Conservation (phyloP, 2,329 filamentous ascomycete genomes). For the Penicillium sp. region DNA sequence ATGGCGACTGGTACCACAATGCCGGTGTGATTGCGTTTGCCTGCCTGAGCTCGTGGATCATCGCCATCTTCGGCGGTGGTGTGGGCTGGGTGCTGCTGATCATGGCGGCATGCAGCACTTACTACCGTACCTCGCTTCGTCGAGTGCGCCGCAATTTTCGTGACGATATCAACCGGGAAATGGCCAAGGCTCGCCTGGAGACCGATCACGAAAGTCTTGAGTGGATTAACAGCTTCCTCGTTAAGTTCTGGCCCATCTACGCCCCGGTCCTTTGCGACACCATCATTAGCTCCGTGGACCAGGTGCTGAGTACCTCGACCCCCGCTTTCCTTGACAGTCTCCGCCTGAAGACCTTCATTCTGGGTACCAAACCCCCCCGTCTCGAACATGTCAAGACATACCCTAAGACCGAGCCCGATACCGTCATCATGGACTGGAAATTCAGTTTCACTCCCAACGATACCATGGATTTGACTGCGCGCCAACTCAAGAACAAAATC, state of each 20-base stretch:
- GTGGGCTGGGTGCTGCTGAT: conserved; percentile 90
- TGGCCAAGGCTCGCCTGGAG: conserved; percentile 83
- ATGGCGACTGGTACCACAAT: conserved; percentile 98
- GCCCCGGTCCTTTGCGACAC: conserved; percentile 89
- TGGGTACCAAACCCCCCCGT: conserved; percentile 91
- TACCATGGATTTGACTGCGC: conserved; percentile 82
- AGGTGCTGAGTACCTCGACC: conserved; percentile 89
- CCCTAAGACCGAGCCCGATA: conserved; percentile 90
- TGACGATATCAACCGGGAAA: conserved; percentile 86
- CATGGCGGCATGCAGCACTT: conserved; percentile 89
- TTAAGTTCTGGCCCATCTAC: conserved; percentile 99
- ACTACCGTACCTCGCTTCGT: conserved; percentile 93
- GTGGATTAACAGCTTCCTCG: conserved; percentile 98
- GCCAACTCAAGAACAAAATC: conserved; percentile 90
- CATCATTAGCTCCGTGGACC: conserved; percentile 90
- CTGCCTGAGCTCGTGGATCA: conserved; percentile 84
- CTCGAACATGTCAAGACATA: conserved; percentile 99
- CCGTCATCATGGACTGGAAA: conserved; percentile 99
- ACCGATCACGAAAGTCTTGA: conserved; percentile 90
- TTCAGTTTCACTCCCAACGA: conserved; percentile 99
- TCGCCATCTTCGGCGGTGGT: conserved; percentile 86
- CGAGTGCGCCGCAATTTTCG: conserved; percentile 93
- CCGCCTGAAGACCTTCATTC: conserved; percentile 87
- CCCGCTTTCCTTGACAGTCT: conserved; percentile 91
- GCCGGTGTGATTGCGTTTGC: conserved; percentile 91